Percentiles rank a stretch among this genome's conserved stretches.
Conservation (phyloP, 352 stramenopile species). For the Globisporangium middletonii region DNA sequence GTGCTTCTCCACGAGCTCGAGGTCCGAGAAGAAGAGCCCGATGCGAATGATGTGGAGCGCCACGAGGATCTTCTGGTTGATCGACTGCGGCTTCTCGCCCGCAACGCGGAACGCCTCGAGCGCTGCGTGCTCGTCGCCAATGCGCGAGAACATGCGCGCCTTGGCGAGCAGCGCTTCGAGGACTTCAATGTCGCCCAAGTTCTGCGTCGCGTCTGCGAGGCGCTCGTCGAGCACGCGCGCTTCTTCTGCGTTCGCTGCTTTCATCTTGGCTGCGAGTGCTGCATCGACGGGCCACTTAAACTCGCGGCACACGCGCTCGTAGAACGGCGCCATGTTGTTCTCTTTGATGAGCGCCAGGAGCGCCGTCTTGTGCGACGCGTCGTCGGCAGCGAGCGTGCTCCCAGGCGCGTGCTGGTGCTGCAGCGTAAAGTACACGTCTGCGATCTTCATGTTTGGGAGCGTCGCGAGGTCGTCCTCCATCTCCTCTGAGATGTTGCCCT, state of each 20-base stretch:
- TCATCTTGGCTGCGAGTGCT: conserved; percentile 54
- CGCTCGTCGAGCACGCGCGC: conserved; percentile 81
- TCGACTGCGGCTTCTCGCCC: conserved; percentile 92
- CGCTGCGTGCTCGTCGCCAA: conserved; percentile 89
- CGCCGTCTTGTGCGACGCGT: conserved; percentile 38
- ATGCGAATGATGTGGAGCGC: conserved; percentile 91
- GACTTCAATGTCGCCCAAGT: conserved; percentile 97
- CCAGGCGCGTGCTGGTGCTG: conserved; percentile 51
- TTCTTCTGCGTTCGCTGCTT: conserved; percentile 52
- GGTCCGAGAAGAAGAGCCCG: conserved; percentile 83
- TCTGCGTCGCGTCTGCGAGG: conserved; percentile 92
- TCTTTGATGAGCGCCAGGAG: conserved; percentile 58
- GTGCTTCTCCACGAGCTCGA: conserved; percentile 77
- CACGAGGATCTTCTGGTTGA: conserved; percentile 98
- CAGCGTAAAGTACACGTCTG: conserved; percentile 70
- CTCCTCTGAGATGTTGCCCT: conserved; percentile 84
- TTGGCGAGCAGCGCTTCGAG: conserved; percentile 92
- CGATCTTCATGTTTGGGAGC: conserved; percentile 74
- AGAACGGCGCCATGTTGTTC: conserved; percentile 78
- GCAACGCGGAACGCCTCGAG: conserved; percentile 90
- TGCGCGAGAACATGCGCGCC: conserved; percentile 92
- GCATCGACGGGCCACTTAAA: conserved; percentile 65
- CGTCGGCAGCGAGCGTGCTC: conserved; percentile 26
- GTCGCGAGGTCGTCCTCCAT: conserved; percentile 78
- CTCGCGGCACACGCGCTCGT: conserved; percentile 59